Percentiles rank a stretch among this genome's conserved stretches.
phyloP scores from a whole-genome alignment of 495 filamentous ascomycete species.

The Penicillium roqueforti region DNA sequence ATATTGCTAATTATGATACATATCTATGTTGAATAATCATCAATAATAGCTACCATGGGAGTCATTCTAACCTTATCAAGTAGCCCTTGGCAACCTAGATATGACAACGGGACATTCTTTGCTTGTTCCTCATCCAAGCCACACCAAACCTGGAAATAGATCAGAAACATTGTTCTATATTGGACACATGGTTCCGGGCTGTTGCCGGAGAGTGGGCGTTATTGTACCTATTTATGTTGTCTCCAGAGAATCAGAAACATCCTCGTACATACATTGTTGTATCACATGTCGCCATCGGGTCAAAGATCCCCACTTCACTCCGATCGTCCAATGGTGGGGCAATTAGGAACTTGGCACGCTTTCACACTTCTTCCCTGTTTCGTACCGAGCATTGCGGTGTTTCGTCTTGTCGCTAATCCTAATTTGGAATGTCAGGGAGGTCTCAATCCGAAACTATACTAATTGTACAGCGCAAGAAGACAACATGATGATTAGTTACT shows the following conservation, averaged over 20 bases:
- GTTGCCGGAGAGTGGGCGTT: neutral
- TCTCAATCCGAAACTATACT: conserved; percentile 4
- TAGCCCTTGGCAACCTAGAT: neutral
- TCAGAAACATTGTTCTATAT: neutral
- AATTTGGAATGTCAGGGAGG: neutral
- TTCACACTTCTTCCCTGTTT: neutral
- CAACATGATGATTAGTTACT: neutral
- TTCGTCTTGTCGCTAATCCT: neutral
- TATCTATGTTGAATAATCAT: neutral
- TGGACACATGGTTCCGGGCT: neutral
- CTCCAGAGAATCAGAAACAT: neutral
- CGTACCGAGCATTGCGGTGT: neutral
- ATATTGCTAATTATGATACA: neutral
- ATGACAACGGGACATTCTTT: neutral
- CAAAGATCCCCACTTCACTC: neutral
- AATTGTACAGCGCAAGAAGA: neutral
- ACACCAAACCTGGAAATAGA: neutral
- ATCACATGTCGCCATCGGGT: neutral
- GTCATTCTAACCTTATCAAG: neutral
- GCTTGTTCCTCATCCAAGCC: neutral
- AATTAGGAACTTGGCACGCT: neutral
- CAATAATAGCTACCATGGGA: neutral
- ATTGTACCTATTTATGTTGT: neutral
- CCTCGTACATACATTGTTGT: neutral
- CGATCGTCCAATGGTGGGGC: conserved; percentile 7